These are phyloP conservation scores for Acanthamoeba royreba DNA, from an alignment of 208 protist species.

Conservation along the genomic window DNA sequence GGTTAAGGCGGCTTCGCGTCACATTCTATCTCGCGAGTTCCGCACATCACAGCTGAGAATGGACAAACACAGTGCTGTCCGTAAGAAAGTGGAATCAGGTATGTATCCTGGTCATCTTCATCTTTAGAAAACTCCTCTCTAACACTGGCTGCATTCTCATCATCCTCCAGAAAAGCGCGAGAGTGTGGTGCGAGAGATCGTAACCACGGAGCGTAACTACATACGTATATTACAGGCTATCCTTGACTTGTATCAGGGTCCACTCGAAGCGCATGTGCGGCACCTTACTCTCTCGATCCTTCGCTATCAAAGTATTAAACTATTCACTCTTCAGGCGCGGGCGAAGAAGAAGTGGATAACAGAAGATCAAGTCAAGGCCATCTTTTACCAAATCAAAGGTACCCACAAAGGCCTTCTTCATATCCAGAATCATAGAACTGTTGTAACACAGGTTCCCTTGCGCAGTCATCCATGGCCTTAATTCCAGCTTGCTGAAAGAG, in stretches of 20 bases:
- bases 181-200: constrained; percentile 28
- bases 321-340: no score
- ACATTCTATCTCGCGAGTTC: background rate
- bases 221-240: background rate
- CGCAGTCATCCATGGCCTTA: constrained; percentile 31
- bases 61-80: background rate
- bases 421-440: background rate
- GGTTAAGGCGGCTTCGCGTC: background rate
- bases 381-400: background rate
- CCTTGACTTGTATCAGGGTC: constrained; percentile 22
- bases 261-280: background rate
- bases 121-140: no score
- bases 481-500: background rate
- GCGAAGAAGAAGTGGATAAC: constrained; percentile 9
- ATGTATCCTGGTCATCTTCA: no score
- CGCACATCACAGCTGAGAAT: background rate
- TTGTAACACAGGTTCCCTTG: background rate
- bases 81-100: background rate
- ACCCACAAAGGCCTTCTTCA: background rate
- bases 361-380: background rate
- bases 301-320: background rate
- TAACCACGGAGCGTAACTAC: constrained; percentile 42
- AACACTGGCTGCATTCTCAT: no score
- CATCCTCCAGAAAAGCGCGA: constrained; percentile 13
- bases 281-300: background rate